A percentile compares a stretch with the other conserved stretches of the same genome.
phyloP scores from a whole-genome alignment of 352 stramenopile genomes.

The Phytophthora aleatoria region DNA sequence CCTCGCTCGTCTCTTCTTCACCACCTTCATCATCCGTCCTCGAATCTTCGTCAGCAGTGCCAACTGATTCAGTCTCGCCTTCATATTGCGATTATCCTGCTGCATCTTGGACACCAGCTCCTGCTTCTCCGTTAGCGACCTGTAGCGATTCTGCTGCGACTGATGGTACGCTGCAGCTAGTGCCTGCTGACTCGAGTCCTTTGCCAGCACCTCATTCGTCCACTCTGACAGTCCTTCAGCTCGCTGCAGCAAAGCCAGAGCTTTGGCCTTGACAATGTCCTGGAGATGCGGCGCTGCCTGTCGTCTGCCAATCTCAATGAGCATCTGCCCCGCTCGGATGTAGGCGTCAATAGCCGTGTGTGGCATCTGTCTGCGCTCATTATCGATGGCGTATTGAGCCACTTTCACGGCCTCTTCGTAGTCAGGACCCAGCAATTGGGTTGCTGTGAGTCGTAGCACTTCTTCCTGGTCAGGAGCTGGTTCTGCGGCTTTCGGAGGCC shows the following conservation, averaged over 20 bases:
- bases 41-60: conserved; percentile 60
- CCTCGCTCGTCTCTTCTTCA: conserved; percentile 50
- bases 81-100: conserved; percentile 64
- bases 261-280: conserved; percentile 82
- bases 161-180: conserved; percentile 53
- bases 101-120: conserved; percentile 66
- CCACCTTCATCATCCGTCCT: conserved; percentile 49
- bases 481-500: not conserved
- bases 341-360: conserved; percentile 78
- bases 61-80: conserved; percentile 66
- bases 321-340: conserved; percentile 65
- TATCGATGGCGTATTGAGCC: conserved; percentile 74
- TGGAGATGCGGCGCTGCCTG: conserved; percentile 69
- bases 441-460: conserved; percentile 33
- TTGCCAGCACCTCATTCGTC: conserved; percentile 48
- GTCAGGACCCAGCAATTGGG: conserved; percentile 52
- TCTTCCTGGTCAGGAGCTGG: conserved; percentile 17
- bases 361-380: conserved; percentile 61
- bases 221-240: conserved; percentile 75
- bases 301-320: conserved; percentile 67
- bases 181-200: conserved; percentile 40
- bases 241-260: conserved; percentile 73
- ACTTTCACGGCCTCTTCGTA: conserved; percentile 68
- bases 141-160: conserved; percentile 48
- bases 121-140: conserved; percentile 58